phyloP scores from a whole-genome alignment of 441 rosid species.

The Viola pubescens region DNA sequence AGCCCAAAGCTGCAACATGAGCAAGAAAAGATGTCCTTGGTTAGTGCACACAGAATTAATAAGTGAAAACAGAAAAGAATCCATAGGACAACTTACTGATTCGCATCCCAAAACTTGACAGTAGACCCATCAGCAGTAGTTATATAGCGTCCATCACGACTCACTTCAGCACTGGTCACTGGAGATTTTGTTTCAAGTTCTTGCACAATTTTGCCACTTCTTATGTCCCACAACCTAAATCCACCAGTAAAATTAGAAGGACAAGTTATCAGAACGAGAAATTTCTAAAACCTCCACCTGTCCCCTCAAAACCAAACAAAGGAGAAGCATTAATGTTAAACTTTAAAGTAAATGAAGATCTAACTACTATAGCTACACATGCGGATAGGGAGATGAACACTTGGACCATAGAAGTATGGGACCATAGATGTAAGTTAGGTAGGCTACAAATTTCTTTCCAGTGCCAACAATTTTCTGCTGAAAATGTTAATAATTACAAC shows the following conservation, averaged over 20 bases:
- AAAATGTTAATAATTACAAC: too few relatives aligned
- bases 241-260: constrained; percentile 10
- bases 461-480: too few relatives aligned
- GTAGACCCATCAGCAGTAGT: constrained; percentile 86
- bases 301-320: background rate
- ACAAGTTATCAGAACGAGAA: background rate
- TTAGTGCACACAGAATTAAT: background rate
- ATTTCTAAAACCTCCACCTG: background rate
- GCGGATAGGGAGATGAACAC: too few relatives aligned
- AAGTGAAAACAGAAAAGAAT: background rate
- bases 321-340: too few relatives aligned
- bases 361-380: too few relatives aligned
- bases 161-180: constrained; percentile 91
- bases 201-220: constrained; percentile 74
- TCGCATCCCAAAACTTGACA: constrained; percentile 94
- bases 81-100: constrained; percentile 50
- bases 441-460: too few relatives aligned
- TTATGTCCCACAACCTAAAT: constrained; percentile 77
- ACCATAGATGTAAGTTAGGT: too few relatives aligned
- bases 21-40: background rate
- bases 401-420: too few relatives aligned
- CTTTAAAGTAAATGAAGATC: too few relatives aligned
- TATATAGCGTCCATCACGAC: constrained; percentile 84
- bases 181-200: constrained; percentile 78
- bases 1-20: constrained; percentile 44